Conservation (phyloP, 1,139 yeast genomes). For the Geotrichum carabidarum region DNA sequence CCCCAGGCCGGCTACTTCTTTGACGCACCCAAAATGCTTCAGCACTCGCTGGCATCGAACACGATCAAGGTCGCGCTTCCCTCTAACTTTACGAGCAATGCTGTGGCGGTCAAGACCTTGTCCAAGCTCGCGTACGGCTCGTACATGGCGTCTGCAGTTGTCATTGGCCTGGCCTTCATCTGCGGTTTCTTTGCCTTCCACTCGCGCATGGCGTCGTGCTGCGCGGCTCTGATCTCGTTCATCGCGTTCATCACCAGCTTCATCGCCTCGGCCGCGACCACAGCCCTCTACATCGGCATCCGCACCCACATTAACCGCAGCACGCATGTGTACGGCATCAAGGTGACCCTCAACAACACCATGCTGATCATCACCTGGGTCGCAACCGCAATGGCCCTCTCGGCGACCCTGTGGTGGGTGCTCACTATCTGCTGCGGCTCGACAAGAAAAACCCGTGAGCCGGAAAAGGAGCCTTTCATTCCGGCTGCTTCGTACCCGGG, state of each 20-base stretch:
- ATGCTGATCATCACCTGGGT: constrained; percentile 47
- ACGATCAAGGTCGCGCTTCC: constrained; percentile 24
- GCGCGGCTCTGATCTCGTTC: constrained; percentile 33
- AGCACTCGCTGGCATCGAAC: constrained; percentile 40
- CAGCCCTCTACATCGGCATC: constrained; percentile 42
- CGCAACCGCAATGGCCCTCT: constrained; percentile 39
- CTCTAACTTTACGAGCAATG: constrained; percentile 28
- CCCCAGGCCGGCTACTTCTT: constrained; percentile 55
- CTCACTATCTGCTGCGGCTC: constrained; percentile 44
- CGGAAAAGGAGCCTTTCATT: constrained; percentile 31
- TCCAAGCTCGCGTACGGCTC: constrained; percentile 47
- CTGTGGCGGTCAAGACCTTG: constrained; percentile 38
- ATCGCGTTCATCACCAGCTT: constrained; percentile 19
- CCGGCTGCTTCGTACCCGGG: neutral
- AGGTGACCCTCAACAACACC: constrained; percentile 38
- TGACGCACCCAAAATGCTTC: constrained; percentile 50
- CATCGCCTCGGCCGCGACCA: constrained; percentile 42
- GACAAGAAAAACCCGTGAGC: constrained; percentile 22
- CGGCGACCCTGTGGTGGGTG: constrained; percentile 40
- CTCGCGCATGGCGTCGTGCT: constrained; percentile 38
- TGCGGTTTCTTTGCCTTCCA: constrained; percentile 40
- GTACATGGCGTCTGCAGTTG: constrained; percentile 43
- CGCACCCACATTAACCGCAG: constrained; percentile 40
- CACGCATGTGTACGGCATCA: constrained; percentile 38
- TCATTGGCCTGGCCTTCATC: constrained; percentile 41